These are phyloP conservation scores for Sclerotiophoma versabilis DNA, from an alignment of 2,329 filamentous ascomycete species.

Conservation along the genomic window DNA sequence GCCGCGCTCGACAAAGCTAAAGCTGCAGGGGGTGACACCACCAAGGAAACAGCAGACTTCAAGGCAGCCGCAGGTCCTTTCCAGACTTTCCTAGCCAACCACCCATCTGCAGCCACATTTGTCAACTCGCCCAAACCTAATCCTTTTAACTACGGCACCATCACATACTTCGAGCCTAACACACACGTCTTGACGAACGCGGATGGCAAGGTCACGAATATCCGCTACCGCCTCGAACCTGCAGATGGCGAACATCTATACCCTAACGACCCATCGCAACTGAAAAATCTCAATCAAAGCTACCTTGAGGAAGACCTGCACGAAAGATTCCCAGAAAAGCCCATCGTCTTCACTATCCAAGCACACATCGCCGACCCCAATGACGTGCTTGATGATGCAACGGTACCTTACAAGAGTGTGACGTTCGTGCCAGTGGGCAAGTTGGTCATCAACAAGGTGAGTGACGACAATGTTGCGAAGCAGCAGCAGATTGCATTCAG, in stretches of 20 bases:
- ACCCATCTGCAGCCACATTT: constrained; percentile 86
- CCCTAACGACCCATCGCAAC: constrained; percentile 1
- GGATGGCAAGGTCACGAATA: constrained; percentile 4
- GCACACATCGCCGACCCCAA: constrained; percentile 12
- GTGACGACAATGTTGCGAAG: constrained; percentile 10
- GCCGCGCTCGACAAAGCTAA: constrained; percentile 10
- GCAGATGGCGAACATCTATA: constrained; percentile 13
- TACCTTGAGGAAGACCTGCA: constrained; percentile 14
- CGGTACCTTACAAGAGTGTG: constrained; percentile 15
- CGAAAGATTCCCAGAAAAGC: constrained; percentile 9
- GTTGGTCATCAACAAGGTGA: constrained; percentile 7
- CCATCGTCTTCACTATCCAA: constrained; percentile 15
- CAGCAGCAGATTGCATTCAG: constrained; percentile 19
- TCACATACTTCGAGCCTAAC: constrained; percentile 20
- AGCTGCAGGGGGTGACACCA: constrained; percentile 4
- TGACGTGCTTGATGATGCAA: constrained; percentile 17
- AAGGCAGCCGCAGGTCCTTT: constrained; percentile 73
- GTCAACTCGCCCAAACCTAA: constrained; percentile 87
- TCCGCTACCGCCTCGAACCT: constrained; percentile 17
- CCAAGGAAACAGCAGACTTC: constrained; percentile 4
- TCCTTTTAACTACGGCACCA: constrained; percentile 78
- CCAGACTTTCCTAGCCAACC: constrained; percentile 83
- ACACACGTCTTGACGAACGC: constrained; percentile 15
- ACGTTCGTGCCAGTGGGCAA: constrained; percentile 10
- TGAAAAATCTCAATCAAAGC: constrained; percentile 5